Percentiles rank a stretch among this genome's conserved stretches.
Conservation (phyloP, 345 rosid genomes). For the Brassica carinata region DNA sequence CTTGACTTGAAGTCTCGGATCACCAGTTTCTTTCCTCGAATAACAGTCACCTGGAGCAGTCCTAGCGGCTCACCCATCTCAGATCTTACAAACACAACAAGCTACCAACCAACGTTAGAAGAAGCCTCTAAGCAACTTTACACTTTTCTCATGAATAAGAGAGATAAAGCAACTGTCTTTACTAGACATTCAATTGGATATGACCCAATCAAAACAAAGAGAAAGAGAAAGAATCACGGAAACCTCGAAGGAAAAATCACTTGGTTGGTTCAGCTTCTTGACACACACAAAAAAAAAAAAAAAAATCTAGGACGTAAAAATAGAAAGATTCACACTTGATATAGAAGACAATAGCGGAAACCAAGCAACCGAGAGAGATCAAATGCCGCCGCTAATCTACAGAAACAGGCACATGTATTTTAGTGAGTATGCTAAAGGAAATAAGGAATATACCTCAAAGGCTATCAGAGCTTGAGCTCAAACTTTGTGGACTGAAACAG, state of each 20-base stretch:
- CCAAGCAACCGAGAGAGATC: constrained; percentile 22
- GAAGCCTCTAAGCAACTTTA: background rate
- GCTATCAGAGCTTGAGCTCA: constrained; percentile 21
- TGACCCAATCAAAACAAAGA: constrained; percentile 8
- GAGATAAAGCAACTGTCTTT: constrained; percentile 19
- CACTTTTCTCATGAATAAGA: background rate
- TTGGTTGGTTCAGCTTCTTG: constrained; percentile 16
- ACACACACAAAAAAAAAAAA: background rate
- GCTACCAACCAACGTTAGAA: constrained; percentile 13
- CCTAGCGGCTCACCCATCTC: constrained; percentile 74
- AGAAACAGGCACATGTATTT: constrained; percentile 1
- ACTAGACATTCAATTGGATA: background rate
- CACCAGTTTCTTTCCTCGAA: constrained; percentile 77
- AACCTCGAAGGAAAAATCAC: background rate
- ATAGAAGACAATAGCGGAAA: background rate
- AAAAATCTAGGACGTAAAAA: background rate
- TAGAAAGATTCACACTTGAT: constrained; percentile 8
- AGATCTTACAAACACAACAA: constrained; percentile 24
- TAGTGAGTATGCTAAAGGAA: background rate
- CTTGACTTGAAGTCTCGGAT: constrained; percentile 95
- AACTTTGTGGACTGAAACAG: constrained; percentile 9
- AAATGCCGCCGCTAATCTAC: background rate
- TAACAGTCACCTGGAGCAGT: constrained; percentile 70
- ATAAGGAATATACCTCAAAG: background rate
- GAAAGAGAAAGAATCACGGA: background rate